Conservation (phyloP, 495 filamentous ascomycete genomes). For the Aspergillus sclerotioniger region DNA sequence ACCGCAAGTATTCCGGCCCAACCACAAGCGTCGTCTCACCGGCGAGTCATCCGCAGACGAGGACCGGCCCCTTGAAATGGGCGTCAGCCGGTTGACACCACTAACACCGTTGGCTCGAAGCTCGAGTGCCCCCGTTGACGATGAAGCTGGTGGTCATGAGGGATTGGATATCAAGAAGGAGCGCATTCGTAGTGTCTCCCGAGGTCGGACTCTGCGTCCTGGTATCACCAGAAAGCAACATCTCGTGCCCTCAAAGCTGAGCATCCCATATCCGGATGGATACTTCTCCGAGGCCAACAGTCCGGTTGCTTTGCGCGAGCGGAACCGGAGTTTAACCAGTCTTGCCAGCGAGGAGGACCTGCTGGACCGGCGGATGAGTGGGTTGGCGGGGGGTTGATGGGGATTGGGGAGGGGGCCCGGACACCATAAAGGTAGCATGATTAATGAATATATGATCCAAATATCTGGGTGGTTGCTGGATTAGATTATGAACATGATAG, state of each 20-base stretch:
- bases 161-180: neutral
- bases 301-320: constrained; percentile 21
- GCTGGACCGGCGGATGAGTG: constrained; percentile 80
- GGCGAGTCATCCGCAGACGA: constrained; percentile 76
- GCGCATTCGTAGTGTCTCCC: constrained; percentile 1
- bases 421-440: constrained; percentile 32
- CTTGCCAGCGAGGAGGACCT: constrained; percentile 83
- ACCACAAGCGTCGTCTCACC: constrained; percentile 41
- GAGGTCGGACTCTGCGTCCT: constrained; percentile 7
- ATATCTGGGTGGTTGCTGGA: too few species aligned
- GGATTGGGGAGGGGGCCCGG: constrained; percentile 48
- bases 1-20: neutral
- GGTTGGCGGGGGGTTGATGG: constrained; percentile 78
- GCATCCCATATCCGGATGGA: constrained; percentile 27
- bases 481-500: too few species aligned
- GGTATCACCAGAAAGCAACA: constrained; percentile 14
- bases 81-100: constrained; percentile 42
- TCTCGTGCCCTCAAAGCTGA: constrained; percentile 23
- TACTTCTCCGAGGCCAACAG: constrained; percentile 21
- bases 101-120: constrained; percentile 17
- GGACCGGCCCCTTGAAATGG: constrained; percentile 79
- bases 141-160: neutral
- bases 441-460: too few species aligned
- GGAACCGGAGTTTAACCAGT: constrained; percentile 63
- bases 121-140: neutral